Base-by-base conservation (phyloP, 768 basidiomycete species). In the Suillus lakei region DNA sequence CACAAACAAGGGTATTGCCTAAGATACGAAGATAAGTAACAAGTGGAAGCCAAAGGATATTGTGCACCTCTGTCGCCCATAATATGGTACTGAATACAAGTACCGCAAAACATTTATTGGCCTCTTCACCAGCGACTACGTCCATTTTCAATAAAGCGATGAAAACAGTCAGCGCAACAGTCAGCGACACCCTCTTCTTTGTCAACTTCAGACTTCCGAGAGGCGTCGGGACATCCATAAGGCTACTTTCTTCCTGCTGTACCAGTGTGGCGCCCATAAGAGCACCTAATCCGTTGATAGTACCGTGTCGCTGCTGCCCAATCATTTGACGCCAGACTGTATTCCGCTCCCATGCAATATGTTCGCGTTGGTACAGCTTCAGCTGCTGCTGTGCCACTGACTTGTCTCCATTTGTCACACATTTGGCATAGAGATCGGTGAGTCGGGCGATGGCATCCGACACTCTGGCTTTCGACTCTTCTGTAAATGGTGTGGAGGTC, bases 301-400 rank as follows among this genome's bases (percentile, higher is more conserved):
- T 59, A 21, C 93, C 92, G 5, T 88, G 84, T 34, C 93, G 85
- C 70, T 93, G 92, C 46, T 88, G 86, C 3, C 88, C 90, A 65
- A 98, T 92, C 95, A 98, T 96, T 76, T 94, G 91, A 30, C 95
- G 85, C 98, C 98, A 99, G 15, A 99, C 91, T 1, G 98, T 99
- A 73, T 99, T 96, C 38, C 98, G 87, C 73, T 99, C 97, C 89
- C 96, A 97, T 4, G 97, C 96, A 67, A 97, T 92, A 73, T 95
- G 91, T 77, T 98, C 96, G 23, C 95, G 88, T 64, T 96, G 90
- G 74, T 96, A 89, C 18, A 95, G 83, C 67, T 89, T 88, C 53
- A 99, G 86, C 73, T 97, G 93, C 68, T 92, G 89, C 50, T 87
- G 84, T 0, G 96, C 96, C 21, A 85, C 74, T 2, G 81, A 77